Evolutionary conservation across 192 early-diverging fungal species (phyloP).

Genomic region (Backusella tuberculispora): DNA sequence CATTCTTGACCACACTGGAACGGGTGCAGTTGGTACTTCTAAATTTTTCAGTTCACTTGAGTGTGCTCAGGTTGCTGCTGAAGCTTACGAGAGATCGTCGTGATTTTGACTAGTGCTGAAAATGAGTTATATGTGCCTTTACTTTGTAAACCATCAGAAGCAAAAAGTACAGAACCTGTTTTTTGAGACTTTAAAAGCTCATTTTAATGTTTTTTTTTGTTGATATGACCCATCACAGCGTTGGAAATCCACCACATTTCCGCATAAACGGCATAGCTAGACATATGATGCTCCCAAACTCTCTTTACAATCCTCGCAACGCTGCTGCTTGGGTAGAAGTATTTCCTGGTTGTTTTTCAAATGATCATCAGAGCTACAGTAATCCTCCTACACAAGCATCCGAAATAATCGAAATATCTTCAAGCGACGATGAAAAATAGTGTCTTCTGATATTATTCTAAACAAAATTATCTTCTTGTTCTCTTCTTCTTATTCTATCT

Average conservation of each 20-base stretch:
- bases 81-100: background rate
- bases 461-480: too few species aligned
- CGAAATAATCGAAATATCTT: too few species aligned
- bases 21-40: background rate
- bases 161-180: background rate
- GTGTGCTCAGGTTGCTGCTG: background rate
- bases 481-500: too few species aligned
- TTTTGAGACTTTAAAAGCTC: background rate
- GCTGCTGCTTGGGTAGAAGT: background rate
- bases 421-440: too few species aligned
- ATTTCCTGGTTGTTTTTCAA: background rate
- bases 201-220: background rate
- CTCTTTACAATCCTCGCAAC: background rate
- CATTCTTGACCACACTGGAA: background rate
- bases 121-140: background rate
- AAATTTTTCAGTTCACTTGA: background rate
- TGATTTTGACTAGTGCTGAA: background rate
- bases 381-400: too few species aligned
- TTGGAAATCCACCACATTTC: background rate
- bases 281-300: background rate
- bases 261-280: background rate
- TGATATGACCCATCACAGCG: background rate
- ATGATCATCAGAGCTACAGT: too few species aligned
- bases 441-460: too few species aligned
- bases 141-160: background rate